Conservation (phyloP, 1,284 basidiomycete genomes). For the Golubevia pallescens region DNA sequence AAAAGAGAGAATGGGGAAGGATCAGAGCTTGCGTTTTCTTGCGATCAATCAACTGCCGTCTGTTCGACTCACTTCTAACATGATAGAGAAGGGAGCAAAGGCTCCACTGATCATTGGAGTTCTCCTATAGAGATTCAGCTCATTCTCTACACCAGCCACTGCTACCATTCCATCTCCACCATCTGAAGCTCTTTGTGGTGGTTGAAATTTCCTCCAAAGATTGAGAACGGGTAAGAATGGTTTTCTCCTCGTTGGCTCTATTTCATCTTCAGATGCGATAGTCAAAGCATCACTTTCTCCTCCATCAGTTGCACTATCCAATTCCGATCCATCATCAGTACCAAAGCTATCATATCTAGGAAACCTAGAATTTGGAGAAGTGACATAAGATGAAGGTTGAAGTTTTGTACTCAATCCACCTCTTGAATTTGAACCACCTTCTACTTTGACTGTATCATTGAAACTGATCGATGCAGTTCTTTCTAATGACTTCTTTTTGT, state of each 20-base stretch:
- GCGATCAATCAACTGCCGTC: neutral
- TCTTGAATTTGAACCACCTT: neutral
- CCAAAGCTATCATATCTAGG: neutral
- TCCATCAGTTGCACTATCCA: neutral
- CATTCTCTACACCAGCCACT: too few species aligned
- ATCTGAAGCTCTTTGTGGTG: neutral
- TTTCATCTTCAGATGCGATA: neutral
- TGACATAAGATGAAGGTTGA: neutral
- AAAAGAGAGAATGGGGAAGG: conserved; percentile 45
- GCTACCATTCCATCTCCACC: too few species aligned
- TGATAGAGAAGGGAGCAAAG: conserved; percentile 1
- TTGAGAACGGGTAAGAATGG: neutral
- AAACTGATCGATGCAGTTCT: neutral
- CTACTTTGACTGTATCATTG: neutral
- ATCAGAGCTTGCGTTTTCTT: neutral
- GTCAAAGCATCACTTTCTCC: neutral
- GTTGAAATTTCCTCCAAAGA: neutral
- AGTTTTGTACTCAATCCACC: neutral
- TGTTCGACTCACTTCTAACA: conserved; percentile 2
- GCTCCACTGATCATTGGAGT: neutral
- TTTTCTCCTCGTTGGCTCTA: neutral
- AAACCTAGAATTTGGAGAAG: neutral
- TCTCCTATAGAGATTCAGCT: neutral
- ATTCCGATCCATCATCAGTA: neutral
- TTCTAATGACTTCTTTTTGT: neutral